Evolutionary conservation across 441 rosid genomes (phyloP).

Genomic region (Populus hybrid): DNA sequence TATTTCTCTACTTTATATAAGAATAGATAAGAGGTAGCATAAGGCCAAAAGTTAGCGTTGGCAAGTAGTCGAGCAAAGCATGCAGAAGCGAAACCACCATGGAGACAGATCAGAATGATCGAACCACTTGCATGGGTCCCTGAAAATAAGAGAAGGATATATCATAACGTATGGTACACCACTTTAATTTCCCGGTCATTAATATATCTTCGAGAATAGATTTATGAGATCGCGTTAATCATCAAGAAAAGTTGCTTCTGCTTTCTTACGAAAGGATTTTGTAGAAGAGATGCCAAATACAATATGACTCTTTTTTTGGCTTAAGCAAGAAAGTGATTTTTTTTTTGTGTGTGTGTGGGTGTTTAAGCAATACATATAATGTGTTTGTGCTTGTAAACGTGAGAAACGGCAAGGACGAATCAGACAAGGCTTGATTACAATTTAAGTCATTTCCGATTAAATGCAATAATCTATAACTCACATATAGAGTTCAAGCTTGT

Average conservation of each 20-base stretch:
- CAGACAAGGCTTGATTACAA: not conserved
- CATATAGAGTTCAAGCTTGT: no score
- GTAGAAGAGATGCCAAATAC: not conserved
- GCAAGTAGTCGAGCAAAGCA: not conserved
- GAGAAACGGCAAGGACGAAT: not conserved
- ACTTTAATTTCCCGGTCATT: not conserved
- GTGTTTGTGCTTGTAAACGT: not conserved
- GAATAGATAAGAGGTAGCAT: not conserved
- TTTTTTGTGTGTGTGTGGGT: no score
- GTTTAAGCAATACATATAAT: not conserved
- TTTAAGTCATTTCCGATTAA: not conserved
- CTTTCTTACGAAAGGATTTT: not conserved
- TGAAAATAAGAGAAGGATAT: not conserved
- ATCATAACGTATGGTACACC: not conserved
- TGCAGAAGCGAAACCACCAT: not conserved
- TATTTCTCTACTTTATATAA: not conserved
- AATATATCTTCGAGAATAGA: not conserved
- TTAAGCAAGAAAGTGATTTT: not conserved
- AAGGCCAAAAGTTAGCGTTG: not conserved
- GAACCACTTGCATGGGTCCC: not conserved
- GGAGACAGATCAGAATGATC: constrained; percentile 4
- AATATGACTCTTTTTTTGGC: not conserved
- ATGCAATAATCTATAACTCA: not conserved
- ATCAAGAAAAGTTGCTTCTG: not conserved
- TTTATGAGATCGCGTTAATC: not conserved